Base-by-base conservation (phyloP, 2,329 filamentous ascomycete species). In the Trichoderma citrinoviride region DNA sequence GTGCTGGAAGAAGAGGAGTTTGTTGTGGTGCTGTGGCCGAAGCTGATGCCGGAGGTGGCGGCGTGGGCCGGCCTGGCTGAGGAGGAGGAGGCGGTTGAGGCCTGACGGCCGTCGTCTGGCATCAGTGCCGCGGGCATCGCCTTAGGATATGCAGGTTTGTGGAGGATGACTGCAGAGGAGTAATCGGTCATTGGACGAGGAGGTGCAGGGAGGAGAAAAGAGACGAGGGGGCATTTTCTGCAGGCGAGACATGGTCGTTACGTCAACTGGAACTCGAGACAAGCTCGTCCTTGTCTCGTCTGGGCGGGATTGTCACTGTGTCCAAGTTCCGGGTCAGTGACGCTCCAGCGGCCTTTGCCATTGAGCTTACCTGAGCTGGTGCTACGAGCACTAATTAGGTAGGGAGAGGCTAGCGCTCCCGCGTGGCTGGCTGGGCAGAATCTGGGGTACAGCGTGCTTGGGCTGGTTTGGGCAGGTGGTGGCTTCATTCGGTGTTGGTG, bases 71-170 rank as follows among this genome's bases (percentile, higher is more conserved):
- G 25, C 57, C 43, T 60, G 25, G 66, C 44, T 21, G 57, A 33
- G 5, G 61, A 64, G 23, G 43, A 52, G 23, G 43, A 52, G 23
- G 43, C 40, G 53, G 21, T 64, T 44, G 47, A 60, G 50, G 49
- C 61, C 62, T 50, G 68, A 47, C 43, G 66, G 41, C 65, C 62
- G 37, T 71, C 66, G 56, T 70, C 68, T 25, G 68, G 64, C 70
- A 69, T 68, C 33, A 57, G 58, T 44, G 61, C 64, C 58, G 54
- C 47, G 33, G 58, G 44, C 58, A 61, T 61, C 7, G 58, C 43
- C n/a, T n/a, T 49, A 55, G 21, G 49, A 47, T 61, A 52, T 58
- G 53, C 49, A 54, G 41, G 63, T 44, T 60, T 49, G 55, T 55
- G 63, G 49, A 43, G 40, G 41, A 58, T 44, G 52, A 23, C 49